Evolutionary conservation across 495 filamentous ascomycete species (phyloP).

Genomic region (Talaromyces nanjingensis): DNA sequence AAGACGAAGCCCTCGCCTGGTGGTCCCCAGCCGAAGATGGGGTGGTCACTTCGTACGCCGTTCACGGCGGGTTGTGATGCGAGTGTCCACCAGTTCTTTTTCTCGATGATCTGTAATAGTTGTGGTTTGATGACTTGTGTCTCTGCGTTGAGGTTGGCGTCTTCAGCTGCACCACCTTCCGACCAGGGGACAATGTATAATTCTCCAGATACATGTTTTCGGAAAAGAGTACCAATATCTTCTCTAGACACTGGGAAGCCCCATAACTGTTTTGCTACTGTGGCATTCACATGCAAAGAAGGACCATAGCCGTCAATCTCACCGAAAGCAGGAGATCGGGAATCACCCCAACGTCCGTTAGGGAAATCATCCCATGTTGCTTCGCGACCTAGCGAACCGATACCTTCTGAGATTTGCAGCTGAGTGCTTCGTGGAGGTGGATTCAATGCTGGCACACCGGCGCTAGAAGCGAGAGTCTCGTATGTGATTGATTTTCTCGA

Average conservation of each 20-base stretch:
- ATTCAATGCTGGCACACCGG: slow-evolving; percentile 27
- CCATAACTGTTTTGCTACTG: slow-evolving; percentile 77
- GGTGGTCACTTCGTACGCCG: slow-evolving; percentile 64
- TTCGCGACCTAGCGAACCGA: slow-evolving; percentile 84
- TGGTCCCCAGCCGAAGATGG: slow-evolving; percentile 92
- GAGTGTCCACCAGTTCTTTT: slow-evolving; percentile 86
- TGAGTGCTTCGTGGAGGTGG: slow-evolving; percentile 62
- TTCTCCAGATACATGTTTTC: slow-evolving; percentile 67
- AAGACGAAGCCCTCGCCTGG: slow-evolving; percentile 84
- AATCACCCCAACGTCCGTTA: slow-evolving; percentile 95
- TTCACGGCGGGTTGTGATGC: slow-evolving; percentile 96
- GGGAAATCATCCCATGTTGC: slow-evolving; percentile 99
- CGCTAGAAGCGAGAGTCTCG: slow-evolving; percentile 51
- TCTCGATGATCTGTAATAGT: slow-evolving; percentile 63
- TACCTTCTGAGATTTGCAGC: slow-evolving; percentile 85
- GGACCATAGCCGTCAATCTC: slow-evolving; percentile 96
- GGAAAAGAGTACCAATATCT: slow-evolving; percentile 75
- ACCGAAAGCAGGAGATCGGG: slow-evolving; percentile 82
- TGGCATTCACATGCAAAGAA: slow-evolving; percentile 71
- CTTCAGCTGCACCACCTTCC: slow-evolving; percentile 66
- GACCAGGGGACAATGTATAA: slow-evolving; percentile 81
- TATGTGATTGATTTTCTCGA: slow-evolving; percentile 31
- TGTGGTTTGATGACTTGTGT: slow-evolving; percentile 69
- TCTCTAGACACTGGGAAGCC: slow-evolving; percentile 57
- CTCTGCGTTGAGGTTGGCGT: slow-evolving; percentile 57